Evolutionary conservation across 257 asterid species (phyloP).

Genomic region (Apocynum venetum): DNA sequence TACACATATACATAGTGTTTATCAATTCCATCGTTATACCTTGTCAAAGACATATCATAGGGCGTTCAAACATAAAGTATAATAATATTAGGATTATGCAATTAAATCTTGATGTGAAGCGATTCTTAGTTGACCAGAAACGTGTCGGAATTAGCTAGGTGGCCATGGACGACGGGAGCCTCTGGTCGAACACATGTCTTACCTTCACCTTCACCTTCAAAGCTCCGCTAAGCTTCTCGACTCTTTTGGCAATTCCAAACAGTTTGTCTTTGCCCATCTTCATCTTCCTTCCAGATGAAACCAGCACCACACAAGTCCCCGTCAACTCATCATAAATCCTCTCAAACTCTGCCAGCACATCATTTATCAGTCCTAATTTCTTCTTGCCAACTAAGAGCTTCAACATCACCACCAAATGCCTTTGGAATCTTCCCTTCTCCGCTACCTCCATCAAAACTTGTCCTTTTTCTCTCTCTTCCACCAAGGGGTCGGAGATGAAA

Average conservation of each 20-base stretch:
- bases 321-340: conserved; percentile 42
- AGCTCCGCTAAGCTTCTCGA: conserved; percentile 42
- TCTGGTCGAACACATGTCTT: conserved; percentile 13
- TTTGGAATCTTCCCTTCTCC: conserved; percentile 33
- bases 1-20: too few relatives aligned
- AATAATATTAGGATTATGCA: too few relatives aligned
- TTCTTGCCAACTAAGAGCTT: conserved; percentile 37
- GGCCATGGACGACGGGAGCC: conserved; percentile 2
- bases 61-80: too few relatives aligned
- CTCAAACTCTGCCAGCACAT: conserved; percentile 44
- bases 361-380: conserved; percentile 26
- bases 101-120: too few relatives aligned
- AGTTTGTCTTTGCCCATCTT: conserved; percentile 27
- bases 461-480: conserved; percentile 36
- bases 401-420: conserved; percentile 39
- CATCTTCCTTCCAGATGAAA: conserved; percentile 27
- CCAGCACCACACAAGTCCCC: conserved; percentile 31
- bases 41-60: too few relatives aligned
- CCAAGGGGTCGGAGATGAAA: conserved; percentile 13
- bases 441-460: conserved; percentile 31
- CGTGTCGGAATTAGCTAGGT: not conserved
- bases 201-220: conserved; percentile 38
- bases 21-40: too few relatives aligned
- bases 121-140: too few relatives aligned
- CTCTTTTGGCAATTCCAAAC: conserved; percentile 30